These are phyloP conservation scores for Datisca glomerata DNA, from an alignment of 306 rosid genomes.

Conservation along the genomic window DNA sequence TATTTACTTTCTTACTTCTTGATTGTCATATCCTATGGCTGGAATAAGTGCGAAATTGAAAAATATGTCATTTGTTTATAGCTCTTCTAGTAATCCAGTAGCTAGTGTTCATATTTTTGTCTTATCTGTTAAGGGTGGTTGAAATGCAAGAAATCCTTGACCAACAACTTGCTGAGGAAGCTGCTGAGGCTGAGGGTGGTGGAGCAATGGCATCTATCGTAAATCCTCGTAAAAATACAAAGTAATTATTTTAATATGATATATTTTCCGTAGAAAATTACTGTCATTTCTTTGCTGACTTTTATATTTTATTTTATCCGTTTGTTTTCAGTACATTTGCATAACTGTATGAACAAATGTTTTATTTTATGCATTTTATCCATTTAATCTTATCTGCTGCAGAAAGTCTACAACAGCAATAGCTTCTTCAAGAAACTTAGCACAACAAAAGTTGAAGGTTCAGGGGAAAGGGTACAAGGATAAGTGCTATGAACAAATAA, in stretches of 20 bases:
- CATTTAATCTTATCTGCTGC: slow-evolving; percentile 19
- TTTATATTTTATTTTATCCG: too few species aligned
- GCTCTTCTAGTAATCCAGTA: too few species aligned
- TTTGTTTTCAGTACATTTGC: too few species aligned
- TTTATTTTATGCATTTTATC: slow-evolving; percentile 7
- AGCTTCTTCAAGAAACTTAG: slow-evolving; percentile 53
- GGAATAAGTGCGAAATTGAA: too few species aligned
- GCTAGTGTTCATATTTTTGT: too few species aligned
- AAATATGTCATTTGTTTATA: too few species aligned
- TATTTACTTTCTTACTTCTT: too few species aligned
- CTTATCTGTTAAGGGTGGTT: too few species aligned
- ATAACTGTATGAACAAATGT: neutral
- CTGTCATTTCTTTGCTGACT: neutral
- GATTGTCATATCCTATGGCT: too few species aligned
- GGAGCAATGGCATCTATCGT: slow-evolving; percentile 62
- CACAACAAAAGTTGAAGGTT: slow-evolving; percentile 67
- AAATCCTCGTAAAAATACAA: slow-evolving; percentile 54
- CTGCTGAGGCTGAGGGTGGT: slow-evolving; percentile 94
- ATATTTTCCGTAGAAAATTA: neutral
- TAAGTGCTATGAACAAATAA: slow-evolving; percentile 85
- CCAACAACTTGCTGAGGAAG: slow-evolving; percentile 96
- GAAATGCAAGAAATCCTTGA: slow-evolving; percentile 98
- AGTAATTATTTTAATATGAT: slow-evolving; percentile 35
- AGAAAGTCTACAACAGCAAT: slow-evolving; percentile 44
- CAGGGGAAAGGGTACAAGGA: slow-evolving; percentile 90